Conservation (phyloP, 164 flowering plant genomes). For the Akebia trifoliata region DNA sequence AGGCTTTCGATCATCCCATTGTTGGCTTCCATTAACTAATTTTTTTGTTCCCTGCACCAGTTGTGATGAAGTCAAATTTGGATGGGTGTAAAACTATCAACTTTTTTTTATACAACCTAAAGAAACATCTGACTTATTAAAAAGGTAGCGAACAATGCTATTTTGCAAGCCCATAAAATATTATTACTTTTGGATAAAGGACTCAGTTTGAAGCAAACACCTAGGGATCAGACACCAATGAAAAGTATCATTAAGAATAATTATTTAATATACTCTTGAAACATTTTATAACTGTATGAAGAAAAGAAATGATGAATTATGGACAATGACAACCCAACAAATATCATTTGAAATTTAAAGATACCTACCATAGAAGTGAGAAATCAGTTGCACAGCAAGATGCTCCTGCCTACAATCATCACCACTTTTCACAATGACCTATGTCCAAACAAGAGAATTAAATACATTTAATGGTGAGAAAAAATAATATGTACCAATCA, state of each 20-base stretch:
- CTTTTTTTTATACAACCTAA: too few relatives aligned
- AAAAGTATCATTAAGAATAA: not conserved
- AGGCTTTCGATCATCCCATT: too few relatives aligned
- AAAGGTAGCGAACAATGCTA: too few relatives aligned
- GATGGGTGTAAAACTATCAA: too few relatives aligned
- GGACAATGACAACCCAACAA: not conserved
- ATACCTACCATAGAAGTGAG: constrained; percentile 85
- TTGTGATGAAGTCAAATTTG: too few relatives aligned
- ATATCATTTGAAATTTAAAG: not conserved
- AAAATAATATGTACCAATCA: not conserved
- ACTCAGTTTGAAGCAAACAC: not conserved
- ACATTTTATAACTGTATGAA: not conserved
- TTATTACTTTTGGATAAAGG: too few relatives aligned
- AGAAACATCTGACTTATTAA: too few relatives aligned
- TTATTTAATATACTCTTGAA: not conserved
- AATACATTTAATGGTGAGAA: not conserved
- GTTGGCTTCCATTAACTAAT: too few relatives aligned
- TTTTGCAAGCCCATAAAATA: too few relatives aligned
- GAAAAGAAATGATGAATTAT: too few relatives aligned
- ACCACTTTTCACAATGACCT: constrained; percentile 98
- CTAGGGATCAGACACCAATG: not conserved
- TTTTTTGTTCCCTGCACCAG: too few relatives aligned
- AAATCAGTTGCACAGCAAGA: constrained; percentile 97
- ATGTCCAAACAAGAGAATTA: constrained; percentile 10
- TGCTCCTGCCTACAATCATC: constrained; percentile 99